phyloP scores from a whole-genome alignment of 768 basidiomycete species.

The Leccinellum rugosiceps region DNA sequence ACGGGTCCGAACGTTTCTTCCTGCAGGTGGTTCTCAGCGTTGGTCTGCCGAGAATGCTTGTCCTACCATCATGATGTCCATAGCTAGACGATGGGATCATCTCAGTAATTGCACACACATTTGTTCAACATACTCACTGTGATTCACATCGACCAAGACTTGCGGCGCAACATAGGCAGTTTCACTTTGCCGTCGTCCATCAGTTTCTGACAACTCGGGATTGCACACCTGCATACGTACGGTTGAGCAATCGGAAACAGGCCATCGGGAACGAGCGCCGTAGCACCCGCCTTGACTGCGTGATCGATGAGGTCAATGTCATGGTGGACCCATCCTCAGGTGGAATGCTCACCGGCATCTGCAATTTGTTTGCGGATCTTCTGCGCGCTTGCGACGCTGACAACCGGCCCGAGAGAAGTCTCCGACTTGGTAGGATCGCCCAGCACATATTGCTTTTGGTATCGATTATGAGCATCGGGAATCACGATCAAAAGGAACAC shows the following conservation, averaged over 20 bases:
- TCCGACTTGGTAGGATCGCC: constrained; percentile 76
- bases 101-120: constrained; percentile 3
- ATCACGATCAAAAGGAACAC: not conserved
- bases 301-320: not conserved
- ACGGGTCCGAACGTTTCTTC: constrained; percentile 94
- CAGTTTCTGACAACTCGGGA: not conserved
- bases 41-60: not conserved
- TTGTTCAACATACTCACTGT: constrained; percentile 51
- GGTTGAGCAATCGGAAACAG: constrained; percentile 64
- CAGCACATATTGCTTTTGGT: constrained; percentile 66
- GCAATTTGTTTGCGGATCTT: constrained; percentile 82
- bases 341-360: constrained; percentile 64
- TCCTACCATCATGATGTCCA: constrained; percentile 88
- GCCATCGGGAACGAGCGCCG: constrained; percentile 63
- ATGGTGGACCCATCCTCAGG: not conserved
- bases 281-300: constrained; percentile 75
- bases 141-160: constrained; percentile 85
- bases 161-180: constrained; percentile 89
- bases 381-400: constrained; percentile 82
- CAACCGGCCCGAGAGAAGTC: constrained; percentile 89
- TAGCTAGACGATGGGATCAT: constrained; percentile 44
- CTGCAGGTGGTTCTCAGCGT: constrained; percentile 32
- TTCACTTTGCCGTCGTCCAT: constrained; percentile 42
- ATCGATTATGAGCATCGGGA: not conserved
- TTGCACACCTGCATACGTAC: constrained; percentile 39